Evolutionary conservation across 805 yeast genomes (phyloP).

Genomic region (Kuraishia ogatae): DNA sequence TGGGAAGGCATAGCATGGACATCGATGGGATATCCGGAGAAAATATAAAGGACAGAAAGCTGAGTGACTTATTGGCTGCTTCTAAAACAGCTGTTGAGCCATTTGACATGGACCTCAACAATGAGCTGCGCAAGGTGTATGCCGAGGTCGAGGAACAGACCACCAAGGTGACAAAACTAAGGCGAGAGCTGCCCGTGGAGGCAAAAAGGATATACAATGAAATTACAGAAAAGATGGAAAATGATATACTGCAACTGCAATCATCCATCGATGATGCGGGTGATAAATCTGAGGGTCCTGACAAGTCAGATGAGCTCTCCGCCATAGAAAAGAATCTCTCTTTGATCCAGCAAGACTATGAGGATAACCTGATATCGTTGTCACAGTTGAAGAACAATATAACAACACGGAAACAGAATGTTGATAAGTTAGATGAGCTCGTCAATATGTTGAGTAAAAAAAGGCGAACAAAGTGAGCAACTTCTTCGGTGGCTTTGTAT

Average conservation of each 20-base stretch:
- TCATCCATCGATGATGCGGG: constrained; percentile 1
- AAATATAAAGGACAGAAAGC: constrained; percentile 10
- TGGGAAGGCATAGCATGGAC: constrained; percentile 43
- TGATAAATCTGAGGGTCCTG: constrained; percentile 1
- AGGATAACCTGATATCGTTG: constrained; percentile 20
- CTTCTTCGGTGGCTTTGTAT: too few relatives aligned
- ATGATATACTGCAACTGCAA: constrained; percentile 16
- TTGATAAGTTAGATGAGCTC: constrained; percentile 26
- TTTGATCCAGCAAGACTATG: constrained; percentile 18
- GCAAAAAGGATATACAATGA: constrained; percentile 24
- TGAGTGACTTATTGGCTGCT: not conserved
- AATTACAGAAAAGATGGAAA: constrained; percentile 11
- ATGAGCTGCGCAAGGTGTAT: constrained; percentile 45
- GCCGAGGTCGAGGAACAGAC: constrained; percentile 56
- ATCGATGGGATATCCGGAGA: constrained; percentile 40
- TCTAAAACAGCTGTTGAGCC: constrained; percentile 45
- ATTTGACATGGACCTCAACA: constrained; percentile 58
- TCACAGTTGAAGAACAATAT: constrained; percentile 24
- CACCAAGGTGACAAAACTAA: constrained; percentile 41
- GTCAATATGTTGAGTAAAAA: constrained; percentile 4
- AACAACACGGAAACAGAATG: constrained; percentile 27
- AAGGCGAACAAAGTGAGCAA: not conserved
- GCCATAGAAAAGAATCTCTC: constrained; percentile 4
- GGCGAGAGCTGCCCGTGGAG: constrained; percentile 42
- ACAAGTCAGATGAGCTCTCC: constrained; percentile 9